Conservation (phyloP, 2,329 filamentous ascomycete species). For the Colletotrichum lini region DNA sequence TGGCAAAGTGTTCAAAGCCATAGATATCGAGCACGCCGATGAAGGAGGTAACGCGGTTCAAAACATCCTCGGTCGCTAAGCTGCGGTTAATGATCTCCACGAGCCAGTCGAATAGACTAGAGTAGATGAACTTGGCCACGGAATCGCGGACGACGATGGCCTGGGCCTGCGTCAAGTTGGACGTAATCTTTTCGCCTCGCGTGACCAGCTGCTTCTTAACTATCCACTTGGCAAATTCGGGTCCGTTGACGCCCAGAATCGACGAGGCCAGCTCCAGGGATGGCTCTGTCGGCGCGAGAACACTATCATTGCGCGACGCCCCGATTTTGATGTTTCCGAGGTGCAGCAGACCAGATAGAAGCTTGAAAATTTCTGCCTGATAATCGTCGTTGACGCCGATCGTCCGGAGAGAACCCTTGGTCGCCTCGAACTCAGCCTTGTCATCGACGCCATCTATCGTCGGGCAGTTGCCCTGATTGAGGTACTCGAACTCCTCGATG, state of each 20-base stretch:
- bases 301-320: constrained; percentile 89
- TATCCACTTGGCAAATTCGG: constrained; percentile 96
- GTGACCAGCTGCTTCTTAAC: constrained; percentile 99
- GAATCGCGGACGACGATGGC: constrained; percentile 96
- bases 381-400: constrained; percentile 84
- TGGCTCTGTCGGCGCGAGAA: constrained; percentile 84
- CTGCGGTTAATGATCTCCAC: constrained; percentile 97
- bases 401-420: constrained; percentile 86
- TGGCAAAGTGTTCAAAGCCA: constrained; percentile 98
- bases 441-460: constrained; percentile 96
- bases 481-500: constrained; percentile 93
- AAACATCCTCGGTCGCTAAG: constrained; percentile 88
- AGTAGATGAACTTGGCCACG: constrained; percentile 99
- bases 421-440: constrained; percentile 92
- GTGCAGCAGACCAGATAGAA: constrained; percentile 92
- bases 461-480: constrained; percentile 94
- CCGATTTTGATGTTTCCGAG: constrained; percentile 97
- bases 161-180: constrained; percentile 93
- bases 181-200: constrained; percentile 96
- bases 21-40: constrained; percentile 99
- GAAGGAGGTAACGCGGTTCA: constrained; percentile 87
- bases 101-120: constrained; percentile 97
- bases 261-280: constrained; percentile 84
- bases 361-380: constrained; percentile 88
- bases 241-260: constrained; percentile 88